Evolutionary conservation across 495 filamentous ascomycete species (phyloP), one percentile per base, ranked within the genome.

Genomic region (Annulohypoxylon bovei): DNA sequence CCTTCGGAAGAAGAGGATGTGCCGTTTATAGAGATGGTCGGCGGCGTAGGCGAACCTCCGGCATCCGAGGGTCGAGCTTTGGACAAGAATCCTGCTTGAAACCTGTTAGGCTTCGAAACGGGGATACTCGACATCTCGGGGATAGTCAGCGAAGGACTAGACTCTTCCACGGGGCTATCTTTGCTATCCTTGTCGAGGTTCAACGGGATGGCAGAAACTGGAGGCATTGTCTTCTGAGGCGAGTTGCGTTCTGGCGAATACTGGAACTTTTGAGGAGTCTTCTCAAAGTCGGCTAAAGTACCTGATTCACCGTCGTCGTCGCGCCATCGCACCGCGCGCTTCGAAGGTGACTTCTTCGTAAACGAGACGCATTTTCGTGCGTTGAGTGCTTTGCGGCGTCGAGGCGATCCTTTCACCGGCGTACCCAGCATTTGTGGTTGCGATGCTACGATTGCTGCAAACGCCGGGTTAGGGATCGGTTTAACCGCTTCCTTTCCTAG

Each of bases 51-150:
- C 30, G 92, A 93, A 62, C 87, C 88, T 61, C 86, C 81, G 1
- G 78, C 69, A 68, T 71, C 79, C 54, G 78, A 75, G 1, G 69
- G 46, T 9, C 76, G 71, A 27, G 73, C 56, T 82, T 97, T 97
- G 18, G 91, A 89, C 56, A 98, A 82, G 77, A 97, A 97, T 25
- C 95, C 95, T 32, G 94, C 85, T 75, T 97, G 92, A 84, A 99
- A 97, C 33, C 95, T 87, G 78, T 88, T 94, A 58, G 86, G 88
- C 72, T 92, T 94, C 71, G 84, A 76, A 55, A 80, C 71, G 23
- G 68, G 71, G 1, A 85, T 67, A n/a, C 70, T 77, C 16, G 79
- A 75, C 22, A 74, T 67, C 32, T 84, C 82, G 6, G 80, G 79
- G 11, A 81, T 72, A 32, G 89, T 81, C 11, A 87, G 76, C 9